Evolutionary conservation across 169 alveolate species (phyloP).

Genomic region (Cryptosporidium ryanae): DNA sequence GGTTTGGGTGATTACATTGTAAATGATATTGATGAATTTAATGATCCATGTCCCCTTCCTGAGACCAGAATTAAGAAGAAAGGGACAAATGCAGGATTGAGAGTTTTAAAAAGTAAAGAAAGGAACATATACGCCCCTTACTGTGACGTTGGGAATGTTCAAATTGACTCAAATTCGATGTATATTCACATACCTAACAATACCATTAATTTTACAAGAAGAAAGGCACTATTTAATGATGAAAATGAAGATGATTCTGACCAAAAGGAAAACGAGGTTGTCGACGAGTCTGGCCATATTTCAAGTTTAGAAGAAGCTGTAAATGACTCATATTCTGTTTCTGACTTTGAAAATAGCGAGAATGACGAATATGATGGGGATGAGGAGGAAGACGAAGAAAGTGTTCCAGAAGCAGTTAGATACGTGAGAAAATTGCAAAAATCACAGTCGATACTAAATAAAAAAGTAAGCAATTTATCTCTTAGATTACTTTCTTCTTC

Average conservation of each 20-base stretch:
- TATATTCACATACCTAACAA: slow-evolving; percentile 96
- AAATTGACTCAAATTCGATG: slow-evolving; percentile 95
- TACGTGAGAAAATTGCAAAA: slow-evolving; percentile 89
- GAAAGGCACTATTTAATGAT: slow-evolving; percentile 66
- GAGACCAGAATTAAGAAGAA: slow-evolving; percentile 81
- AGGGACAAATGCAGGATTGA: slow-evolving; percentile 79
- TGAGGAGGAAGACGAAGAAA: slow-evolving; percentile 47
- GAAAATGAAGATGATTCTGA: slow-evolving; percentile 76
- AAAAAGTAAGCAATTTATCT: slow-evolving; percentile 18
- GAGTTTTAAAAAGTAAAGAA: slow-evolving; percentile 94
- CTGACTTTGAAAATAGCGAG: slow-evolving; percentile 47
- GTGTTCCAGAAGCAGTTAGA: slow-evolving; percentile 84
- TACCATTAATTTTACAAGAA: slow-evolving; percentile 92
- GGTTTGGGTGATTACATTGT: slow-evolving; percentile 91
- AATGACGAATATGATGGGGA: not conserved
- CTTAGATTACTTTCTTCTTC: slow-evolving; percentile 46
- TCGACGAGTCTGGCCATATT: slow-evolving; percentile 73
- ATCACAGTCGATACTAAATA: slow-evolving; percentile 36
- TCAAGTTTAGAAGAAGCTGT: slow-evolving; percentile 80
- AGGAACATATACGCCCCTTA: slow-evolving; percentile 97
- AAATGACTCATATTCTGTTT: slow-evolving; percentile 65
- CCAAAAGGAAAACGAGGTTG: slow-evolving; percentile 75
- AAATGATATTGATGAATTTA: slow-evolving; percentile 80
- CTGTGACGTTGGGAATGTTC: slow-evolving; percentile 95
- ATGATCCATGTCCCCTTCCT: slow-evolving; percentile 90